Base-by-base conservation (phyloP, 768 basidiomycete genomes). In the Tylopilus cervinicoccineus region DNA sequence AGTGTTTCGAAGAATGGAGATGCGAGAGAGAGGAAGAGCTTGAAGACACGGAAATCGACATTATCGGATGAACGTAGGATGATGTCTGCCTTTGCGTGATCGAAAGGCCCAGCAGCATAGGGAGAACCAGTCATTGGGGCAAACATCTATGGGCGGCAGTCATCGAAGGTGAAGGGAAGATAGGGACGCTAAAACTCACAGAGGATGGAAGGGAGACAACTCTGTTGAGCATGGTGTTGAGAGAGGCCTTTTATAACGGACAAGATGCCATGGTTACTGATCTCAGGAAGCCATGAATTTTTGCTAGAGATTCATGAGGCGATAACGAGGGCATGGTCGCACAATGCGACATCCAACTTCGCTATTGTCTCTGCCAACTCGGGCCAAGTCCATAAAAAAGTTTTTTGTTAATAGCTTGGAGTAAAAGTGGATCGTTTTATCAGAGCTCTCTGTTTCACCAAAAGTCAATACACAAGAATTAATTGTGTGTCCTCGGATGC, bases 41-140 rank as follows among this genome's bases (percentile, higher is more conserved):
- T 67, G 50, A 69, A 66, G 16, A 68, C 54, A 16, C 48, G 57
- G 34, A 70, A 54, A 32, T 70, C 54, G 22, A 69, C 41, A 4
- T 55, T 49, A 45, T 65, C 64, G 13, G 48, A 54, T 17, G 63
- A 59, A 13, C 55, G 61, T 12, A 65, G n/a, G 19, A 63, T 57
- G 43, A 61, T 28, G 19, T 63, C 54, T 14, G 45, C 51, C 37
- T 64, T 53, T 4, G 38, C 19, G 14, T 63, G 58, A 27, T 57
- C 47, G 2, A 64, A 62, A 7, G 59, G 61, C 2, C 51, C 28
- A 1, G 40, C 9, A 2, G 60, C 62, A 20, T 34, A 40, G 23
- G 6, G 8, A 4, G 16, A 10, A 2, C 40, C 19, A 6, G 24
- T 3, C 53, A 48, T 48, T 6, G 17, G 36, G 6, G 13, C 9